Evolutionary conservation across 2,329 filamentous ascomycete genomes (phyloP).

Genomic region (Colletotrichum salicis): DNA sequence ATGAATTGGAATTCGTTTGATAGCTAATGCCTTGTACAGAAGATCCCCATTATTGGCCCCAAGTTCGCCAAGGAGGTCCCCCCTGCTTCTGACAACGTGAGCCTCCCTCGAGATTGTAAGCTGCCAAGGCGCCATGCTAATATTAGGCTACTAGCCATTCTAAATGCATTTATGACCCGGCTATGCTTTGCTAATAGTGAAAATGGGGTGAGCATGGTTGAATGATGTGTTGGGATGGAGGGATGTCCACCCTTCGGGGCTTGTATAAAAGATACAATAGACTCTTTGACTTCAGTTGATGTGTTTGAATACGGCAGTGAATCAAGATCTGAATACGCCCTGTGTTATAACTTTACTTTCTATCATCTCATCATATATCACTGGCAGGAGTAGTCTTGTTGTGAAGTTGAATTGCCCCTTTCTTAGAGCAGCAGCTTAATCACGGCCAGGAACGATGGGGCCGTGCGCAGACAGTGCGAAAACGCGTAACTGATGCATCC

Average conservation of each 20-base stretch:
- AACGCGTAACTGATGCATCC: neutral
- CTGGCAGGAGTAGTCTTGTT: neutral
- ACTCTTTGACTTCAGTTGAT: conserved; percentile 25
- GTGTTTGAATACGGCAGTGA: conserved; percentile 1
- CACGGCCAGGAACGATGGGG: too few species aligned
- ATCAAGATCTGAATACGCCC: too few species aligned
- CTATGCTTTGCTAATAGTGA: neutral
- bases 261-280: conserved; percentile 35
- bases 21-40: conserved; percentile 48
- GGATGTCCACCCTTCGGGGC: conserved; percentile 13
- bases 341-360: neutral
- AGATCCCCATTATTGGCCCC: conserved; percentile 63
- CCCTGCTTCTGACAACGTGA: conserved; percentile 69
- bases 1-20: conserved; percentile 38
- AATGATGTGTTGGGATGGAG: conserved; percentile 16
- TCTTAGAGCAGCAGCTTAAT: neutral
- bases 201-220: conserved; percentile 6
- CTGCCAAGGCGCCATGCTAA: neutral
- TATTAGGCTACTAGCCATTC: conserved; percentile 47
- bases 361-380: neutral
- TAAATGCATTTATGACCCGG: conserved; percentile 41
- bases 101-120: conserved; percentile 41
- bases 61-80: conserved; percentile 65
- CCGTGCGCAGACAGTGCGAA: conserved; percentile 28
- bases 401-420: neutral